Evolutionary conservation across 1,139 yeast species (phyloP), one percentile per base, ranked within the genome.

Genomic region (Pichia sp.): DNA sequence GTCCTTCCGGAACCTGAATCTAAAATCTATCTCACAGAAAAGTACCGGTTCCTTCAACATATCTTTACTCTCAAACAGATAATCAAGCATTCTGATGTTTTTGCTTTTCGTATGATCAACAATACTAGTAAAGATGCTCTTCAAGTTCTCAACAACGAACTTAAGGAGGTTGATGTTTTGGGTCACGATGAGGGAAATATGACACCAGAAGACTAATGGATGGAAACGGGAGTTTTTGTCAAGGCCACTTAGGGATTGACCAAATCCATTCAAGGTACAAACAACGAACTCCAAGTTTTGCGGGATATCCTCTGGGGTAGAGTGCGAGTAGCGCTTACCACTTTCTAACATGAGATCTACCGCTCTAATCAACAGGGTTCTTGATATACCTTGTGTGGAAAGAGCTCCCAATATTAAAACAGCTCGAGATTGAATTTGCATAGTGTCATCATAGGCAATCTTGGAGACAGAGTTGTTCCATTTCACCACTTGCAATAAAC

Each of bases 401-500:
- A 85, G 57, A 30, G 81, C 75, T 26, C 95, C 94, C 22, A 83
- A 67, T 6, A 84, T 70, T 46, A 85, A 64, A 39, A 83, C 63
- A 0, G 93, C 86, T 38, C 94, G 66, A 8, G 77, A 74, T 52
- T 85, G 88, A 39, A 85, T 66, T 19, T 78, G 69, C 0, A 88
- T 75, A 22, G 69, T 67, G 12, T 63, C 59, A 31, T 70, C 66
- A 48, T 80, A 78, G 1, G 87, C 83, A 16, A 82, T 72, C 45
- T 75, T 77, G 48, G 80, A 64, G 2, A 81, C 74, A 49, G 76
- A 72, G 22, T 82, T 67, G 44, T 76, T 69, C 86, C 91, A 84
- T 39, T 83, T 69, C 8, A 79, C 63, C 47, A 76, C 65, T 85
- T 91, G 82, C 27, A 69, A 66, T 7, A 71, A 66, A 32, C 70